Conservation (phyloP, 352 stramenopile genomes). For the Globisporangium camurandrum region DNA sequence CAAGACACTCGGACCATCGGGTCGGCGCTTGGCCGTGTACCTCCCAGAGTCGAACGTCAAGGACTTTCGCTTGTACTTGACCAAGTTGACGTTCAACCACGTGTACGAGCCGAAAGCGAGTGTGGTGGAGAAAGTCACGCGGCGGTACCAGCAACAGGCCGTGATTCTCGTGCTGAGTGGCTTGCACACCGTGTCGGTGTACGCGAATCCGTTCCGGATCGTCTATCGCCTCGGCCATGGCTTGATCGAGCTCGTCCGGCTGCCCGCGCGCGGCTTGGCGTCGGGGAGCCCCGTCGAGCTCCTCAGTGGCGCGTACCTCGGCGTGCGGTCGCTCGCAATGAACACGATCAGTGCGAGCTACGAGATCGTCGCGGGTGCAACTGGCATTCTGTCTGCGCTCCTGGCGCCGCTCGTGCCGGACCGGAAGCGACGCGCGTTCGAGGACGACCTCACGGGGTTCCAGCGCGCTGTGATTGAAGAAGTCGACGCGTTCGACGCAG, state of each 20-base stretch:
- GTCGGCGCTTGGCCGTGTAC: conserved; percentile 66
- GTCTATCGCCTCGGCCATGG: conserved; percentile 80
- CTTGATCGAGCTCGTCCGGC: conserved; percentile 68
- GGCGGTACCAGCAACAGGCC: conserved; percentile 79
- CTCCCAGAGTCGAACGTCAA: conserved; percentile 88
- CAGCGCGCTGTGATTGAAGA: conserved; percentile 84
- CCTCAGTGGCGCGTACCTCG: conserved; percentile 75
- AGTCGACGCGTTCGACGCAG: conserved; percentile 80
- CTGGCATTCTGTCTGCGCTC: conserved; percentile 66
- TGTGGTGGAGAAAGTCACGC: conserved; percentile 69
- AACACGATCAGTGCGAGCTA: conserved; percentile 87
- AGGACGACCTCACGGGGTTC: conserved; percentile 81
- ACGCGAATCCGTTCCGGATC: conserved; percentile 84
- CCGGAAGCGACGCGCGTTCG: conserved; percentile 64
- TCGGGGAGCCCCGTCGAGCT: conserved; percentile 80
- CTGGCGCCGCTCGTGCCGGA: conserved; percentile 64
- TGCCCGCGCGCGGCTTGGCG: conserved; percentile 69
- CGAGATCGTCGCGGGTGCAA: conserved; percentile 78
- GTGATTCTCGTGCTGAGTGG: conserved; percentile 80
- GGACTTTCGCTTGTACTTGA: conserved; percentile 80
- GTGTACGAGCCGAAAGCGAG: conserved; percentile 73
- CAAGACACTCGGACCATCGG: conserved; percentile 73
- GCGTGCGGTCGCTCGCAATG: conserved; percentile 80
- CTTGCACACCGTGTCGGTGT: conserved; percentile 81
- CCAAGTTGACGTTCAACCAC: conserved; percentile 73